phyloP scores from a whole-genome alignment of 305 asterid genomes.

The Fraxinus platypoda region DNA sequence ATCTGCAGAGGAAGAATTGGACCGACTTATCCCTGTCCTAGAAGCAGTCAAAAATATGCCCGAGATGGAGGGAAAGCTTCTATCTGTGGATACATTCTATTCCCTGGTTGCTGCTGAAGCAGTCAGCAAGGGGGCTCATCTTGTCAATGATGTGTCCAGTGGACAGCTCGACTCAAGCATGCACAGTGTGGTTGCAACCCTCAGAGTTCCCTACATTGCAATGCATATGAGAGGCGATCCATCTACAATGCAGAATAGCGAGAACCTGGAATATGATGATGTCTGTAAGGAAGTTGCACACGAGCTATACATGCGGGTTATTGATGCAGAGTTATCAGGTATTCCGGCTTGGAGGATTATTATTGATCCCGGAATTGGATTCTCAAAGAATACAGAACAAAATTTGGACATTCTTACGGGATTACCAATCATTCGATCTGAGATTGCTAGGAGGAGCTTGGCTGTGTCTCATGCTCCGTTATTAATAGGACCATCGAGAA shows the following conservation, averaged over 20 bases:
- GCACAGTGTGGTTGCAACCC: slow-evolving; percentile 53
- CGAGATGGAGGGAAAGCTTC: slow-evolving; percentile 73
- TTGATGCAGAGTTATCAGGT: slow-evolving; percentile 75
- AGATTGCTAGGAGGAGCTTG: slow-evolving; percentile 58
- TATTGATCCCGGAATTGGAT: slow-evolving; percentile 84
- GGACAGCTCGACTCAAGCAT: slow-evolving; percentile 63
- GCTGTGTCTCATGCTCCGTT: slow-evolving; percentile 77
- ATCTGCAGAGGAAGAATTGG: slow-evolving; percentile 76
- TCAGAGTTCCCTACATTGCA: slow-evolving; percentile 59
- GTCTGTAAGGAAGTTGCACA: slow-evolving; percentile 65
- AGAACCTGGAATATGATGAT: slow-evolving; percentile 53
- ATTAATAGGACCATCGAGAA: slow-evolving; percentile 81
- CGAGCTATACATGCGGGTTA: slow-evolving; percentile 50
- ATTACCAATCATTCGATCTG: slow-evolving; percentile 46
- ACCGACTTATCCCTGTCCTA: slow-evolving; percentile 68
- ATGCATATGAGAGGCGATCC: slow-evolving; percentile 98
- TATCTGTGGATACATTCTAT: slow-evolving; percentile 80
- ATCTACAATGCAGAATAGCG: slow-evolving; percentile 68
- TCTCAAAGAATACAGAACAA: slow-evolving; percentile 74
- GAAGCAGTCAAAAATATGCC: slow-evolving; percentile 66
- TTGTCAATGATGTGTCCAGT: slow-evolving; percentile 78
- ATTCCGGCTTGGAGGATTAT: slow-evolving; percentile 93
- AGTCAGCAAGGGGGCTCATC: slow-evolving; percentile 62
- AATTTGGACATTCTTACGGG: slow-evolving; percentile 67
- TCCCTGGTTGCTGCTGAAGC: slow-evolving; percentile 83